Evolutionary conservation across 371 early-diverging fungal genomes (phyloP), one percentile per base, ranked within the genome.

Genomic region (Dipsacomyces acuminosporus): DNA sequence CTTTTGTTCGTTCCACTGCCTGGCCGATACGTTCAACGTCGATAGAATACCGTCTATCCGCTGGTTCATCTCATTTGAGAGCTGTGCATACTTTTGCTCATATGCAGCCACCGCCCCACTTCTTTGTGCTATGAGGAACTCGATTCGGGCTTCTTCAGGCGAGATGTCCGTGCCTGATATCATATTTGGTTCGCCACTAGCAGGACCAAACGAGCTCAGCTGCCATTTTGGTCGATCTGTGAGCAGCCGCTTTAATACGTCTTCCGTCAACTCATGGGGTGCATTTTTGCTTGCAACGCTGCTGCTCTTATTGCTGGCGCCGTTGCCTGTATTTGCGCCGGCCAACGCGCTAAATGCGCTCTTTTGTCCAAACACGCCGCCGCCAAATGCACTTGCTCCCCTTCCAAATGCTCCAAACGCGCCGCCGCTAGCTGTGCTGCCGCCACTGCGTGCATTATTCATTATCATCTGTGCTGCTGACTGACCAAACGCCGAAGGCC

Each of bases 141-240:
- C 65, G 17, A 60, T 25, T n/a, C 64, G 48, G 40, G 54, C 41
- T 26, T 71, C 71, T 51, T 71, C 71, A 4, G 60, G 65, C 21
- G 71, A 71, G 24, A 71, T 35, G 35, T 71, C 71, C 13, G 56
- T 66, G 4, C 71, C 71, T 1, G 22, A 44, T 3, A 71, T 2
- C 18, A 71, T 15, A 30, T 41, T 59, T 19, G 71, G 71, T 38
- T 54, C 57, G 33, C 26, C 40, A 19, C 33, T 33, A 0, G 41
- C 20, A 17, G 60, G 61, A 1, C 53, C 71, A 48, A 50, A 71
- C 21, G 34, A 34, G 36, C 70, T 71, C 20, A 59, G 47, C 35
- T 49, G 36, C 71, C 71, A 71, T 15, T 48, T 9, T 5, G 64
- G 71, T 34, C 52, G 56, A 2, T 43, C 56, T n/a, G 22, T 36